Percentiles rank a stretch among this genome's conserved stretches.
These are phyloP conservation scores for Euptelea pleiosperma DNA, from an alignment of 164 flowering plant genomes.

Conservation along the genomic window DNA sequence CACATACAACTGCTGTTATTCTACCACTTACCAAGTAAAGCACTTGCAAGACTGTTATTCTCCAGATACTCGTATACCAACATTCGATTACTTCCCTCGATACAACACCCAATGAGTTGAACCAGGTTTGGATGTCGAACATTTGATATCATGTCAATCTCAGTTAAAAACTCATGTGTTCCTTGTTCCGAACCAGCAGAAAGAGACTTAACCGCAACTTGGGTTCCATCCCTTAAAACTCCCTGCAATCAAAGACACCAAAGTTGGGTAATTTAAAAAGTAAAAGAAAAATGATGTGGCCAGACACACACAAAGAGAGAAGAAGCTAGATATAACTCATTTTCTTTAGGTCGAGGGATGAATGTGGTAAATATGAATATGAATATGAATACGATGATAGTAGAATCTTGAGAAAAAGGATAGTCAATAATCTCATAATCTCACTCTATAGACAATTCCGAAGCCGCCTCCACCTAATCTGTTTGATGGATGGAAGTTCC, in stretches of 20 bases:
- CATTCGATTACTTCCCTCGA: slow-evolving; percentile 58
- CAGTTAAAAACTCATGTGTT: slow-evolving; percentile 66
- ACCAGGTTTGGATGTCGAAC: slow-evolving; percentile 78
- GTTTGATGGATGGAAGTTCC: slow-evolving; percentile 52
- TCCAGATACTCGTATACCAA: slow-evolving; percentile 78
- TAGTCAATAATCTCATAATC: slow-evolving; percentile 14
- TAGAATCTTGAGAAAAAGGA: too few relatives aligned
- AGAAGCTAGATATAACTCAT: too few relatives aligned
- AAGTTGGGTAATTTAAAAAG: slow-evolving; percentile 2
- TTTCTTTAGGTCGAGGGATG: too few relatives aligned
- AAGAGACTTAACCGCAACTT: slow-evolving; percentile 68
- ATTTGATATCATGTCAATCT: slow-evolving; percentile 67
- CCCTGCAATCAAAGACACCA: slow-evolving; percentile 48
- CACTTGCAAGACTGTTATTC: slow-evolving; percentile 73
- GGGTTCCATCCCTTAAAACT: slow-evolving; percentile 55
- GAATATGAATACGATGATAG: background rate
- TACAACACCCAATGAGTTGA: slow-evolving; percentile 72
- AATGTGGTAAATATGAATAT: too few relatives aligned
- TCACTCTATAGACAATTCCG: slow-evolving; percentile 80
- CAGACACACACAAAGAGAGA: background rate
- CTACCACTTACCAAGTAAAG: slow-evolving; percentile 50
- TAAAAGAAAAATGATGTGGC: background rate
- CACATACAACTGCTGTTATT: background rate
- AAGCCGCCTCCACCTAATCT: slow-evolving; percentile 81
- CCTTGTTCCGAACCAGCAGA: slow-evolving; percentile 86